Evolutionary conservation across 495 filamentous ascomycete genomes (phyloP), one percentile per base, ranked within the genome.

Genomic region (Aspergillus affinis): DNA sequence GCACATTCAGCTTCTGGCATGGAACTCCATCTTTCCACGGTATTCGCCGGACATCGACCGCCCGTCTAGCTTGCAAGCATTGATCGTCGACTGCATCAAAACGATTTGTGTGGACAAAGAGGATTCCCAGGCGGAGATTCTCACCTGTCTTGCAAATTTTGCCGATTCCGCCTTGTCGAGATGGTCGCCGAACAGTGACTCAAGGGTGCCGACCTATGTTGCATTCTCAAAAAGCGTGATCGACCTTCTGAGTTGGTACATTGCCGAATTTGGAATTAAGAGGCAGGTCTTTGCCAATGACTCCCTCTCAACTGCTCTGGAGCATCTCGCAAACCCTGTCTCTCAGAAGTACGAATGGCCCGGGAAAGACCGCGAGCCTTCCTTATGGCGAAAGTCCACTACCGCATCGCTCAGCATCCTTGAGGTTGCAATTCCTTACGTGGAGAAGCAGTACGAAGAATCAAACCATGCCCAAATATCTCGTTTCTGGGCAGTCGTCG

Each of bases 41-140:
- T 97, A 97, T 66, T 87, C 89, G 36, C 85, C 84, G 36, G 94
- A 97, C 73, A 78, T 92, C n/a, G 93, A 97, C 54, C 86, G 85
- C 57, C 80, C 90, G 59, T 97, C 92, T 1, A 81, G 85, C 9
- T 71, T 98, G 8, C 94, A 98, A 68, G 82, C 72, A 12, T 79
- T 88, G 62, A 86, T 93, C 17, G 72, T 94, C 15, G 86, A 91
- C 21, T 86, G 84, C 45, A 75, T 95, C 45, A 88, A 86, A 64
- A 80, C 83, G 46, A 81, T 97, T 17, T 86, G 88, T 29, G 84
- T 83, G 2, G 89, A 93, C 54, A 75, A 88, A 21, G 72, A 79
- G 5, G 85, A 84, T 2, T 86, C 88, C 0, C 86, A 92, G 20
- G 80, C 87, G 6, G 80, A 83, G 4, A 77, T 96, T 57, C 81